These are phyloP conservation scores for Uncinocarpus reesii DNA, from an alignment of 2,329 filamentous ascomycete genomes.

Conservation along the genomic window DNA sequence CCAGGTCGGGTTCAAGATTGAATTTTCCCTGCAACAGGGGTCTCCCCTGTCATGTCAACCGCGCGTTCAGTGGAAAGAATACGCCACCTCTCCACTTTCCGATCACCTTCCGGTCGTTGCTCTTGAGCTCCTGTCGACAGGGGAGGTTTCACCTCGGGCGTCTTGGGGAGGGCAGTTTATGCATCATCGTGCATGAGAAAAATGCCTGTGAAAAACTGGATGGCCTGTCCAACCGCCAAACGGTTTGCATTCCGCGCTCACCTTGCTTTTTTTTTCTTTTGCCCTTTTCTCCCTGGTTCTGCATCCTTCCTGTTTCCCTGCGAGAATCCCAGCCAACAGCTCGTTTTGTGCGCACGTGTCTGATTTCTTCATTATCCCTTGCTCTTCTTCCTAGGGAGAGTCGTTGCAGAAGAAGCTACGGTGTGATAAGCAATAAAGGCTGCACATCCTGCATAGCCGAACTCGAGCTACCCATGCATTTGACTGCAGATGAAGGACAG, in stretches of 20 bases:
- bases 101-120: not conserved
- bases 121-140: not conserved
- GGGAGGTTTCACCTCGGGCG: constrained; percentile 7
- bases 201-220: not conserved
- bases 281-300: not conserved
- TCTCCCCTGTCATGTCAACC: not conserved
- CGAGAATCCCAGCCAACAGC: no score
- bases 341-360: not conserved
- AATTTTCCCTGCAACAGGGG: not conserved
- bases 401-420: not conserved
- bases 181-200: constrained; percentile 11
- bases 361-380: constrained; percentile 1
- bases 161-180: not conserved
- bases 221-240: not conserved
- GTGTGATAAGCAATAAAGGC: not conserved
- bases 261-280: not conserved
- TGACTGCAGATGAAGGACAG: not conserved
- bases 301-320: no score
- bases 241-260: not conserved
- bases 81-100: constrained; percentile 11
- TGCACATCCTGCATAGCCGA: not conserved
- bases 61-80: constrained; percentile 2
- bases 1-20: not conserved
- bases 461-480: not conserved
- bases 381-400: not conserved